These are phyloP conservation scores for Neurospora sp. DNA, from an alignment of 495 filamentous ascomycete species.

Conservation along the genomic window DNA sequence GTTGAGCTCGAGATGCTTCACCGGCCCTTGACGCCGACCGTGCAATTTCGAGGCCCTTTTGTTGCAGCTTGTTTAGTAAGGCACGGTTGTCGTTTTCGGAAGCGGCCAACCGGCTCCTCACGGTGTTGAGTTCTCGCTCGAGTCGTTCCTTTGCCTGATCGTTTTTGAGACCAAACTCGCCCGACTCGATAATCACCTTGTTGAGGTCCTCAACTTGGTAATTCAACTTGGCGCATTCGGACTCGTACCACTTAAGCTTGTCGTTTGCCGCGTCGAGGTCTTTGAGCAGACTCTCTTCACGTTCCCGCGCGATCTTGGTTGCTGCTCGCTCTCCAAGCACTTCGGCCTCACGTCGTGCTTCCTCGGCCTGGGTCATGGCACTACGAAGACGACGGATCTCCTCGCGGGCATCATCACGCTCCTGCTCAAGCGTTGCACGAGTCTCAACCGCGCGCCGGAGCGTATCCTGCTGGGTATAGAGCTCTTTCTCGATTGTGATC, in stretches of 20 bases:
- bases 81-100: constrained; percentile 98
- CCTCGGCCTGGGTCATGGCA: constrained; percentile 72
- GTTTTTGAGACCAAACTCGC: constrained; percentile 73
- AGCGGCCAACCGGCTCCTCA: constrained; percentile 81
- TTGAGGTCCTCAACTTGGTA: constrained; percentile 70
- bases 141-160: constrained; percentile 90
- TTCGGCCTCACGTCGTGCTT: constrained; percentile 75
- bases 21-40: constrained; percentile 77
- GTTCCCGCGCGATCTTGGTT: constrained; percentile 67
- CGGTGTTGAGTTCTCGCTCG: constrained; percentile 83
- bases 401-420: constrained; percentile 77
- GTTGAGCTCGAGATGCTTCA: constrained; percentile 72
- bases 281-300: constrained; percentile 62
- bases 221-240: constrained; percentile 63
- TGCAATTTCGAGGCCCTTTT: constrained; percentile 95
- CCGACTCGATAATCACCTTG: constrained; percentile 76
- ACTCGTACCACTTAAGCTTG: constrained; percentile 62
- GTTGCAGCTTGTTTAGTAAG: constrained; percentile 89
- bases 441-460: constrained; percentile 81
- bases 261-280: constrained; percentile 67
- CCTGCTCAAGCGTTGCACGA: constrained; percentile 64
- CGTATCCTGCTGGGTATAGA: constrained; percentile 94
- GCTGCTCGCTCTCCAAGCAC: constrained; percentile 69
- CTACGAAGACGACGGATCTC: constrained; percentile 77
- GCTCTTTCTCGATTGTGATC: constrained; percentile 95